These are phyloP conservation scores for Artemisia tridentata DNA, from an alignment of 129 eudicot species.

Conservation along the genomic window DNA sequence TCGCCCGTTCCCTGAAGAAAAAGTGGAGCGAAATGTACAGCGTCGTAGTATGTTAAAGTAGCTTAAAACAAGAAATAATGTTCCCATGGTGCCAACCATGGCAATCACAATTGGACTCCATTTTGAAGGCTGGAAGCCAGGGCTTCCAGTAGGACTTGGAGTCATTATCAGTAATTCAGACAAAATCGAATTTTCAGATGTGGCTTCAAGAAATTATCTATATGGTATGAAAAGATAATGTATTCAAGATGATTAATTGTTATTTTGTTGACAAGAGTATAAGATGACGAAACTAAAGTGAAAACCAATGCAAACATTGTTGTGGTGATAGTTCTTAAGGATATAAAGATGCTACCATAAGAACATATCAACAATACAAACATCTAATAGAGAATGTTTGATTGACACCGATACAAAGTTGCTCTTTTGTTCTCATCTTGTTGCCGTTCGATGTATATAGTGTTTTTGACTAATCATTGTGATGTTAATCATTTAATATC, in stretches of 20 bases:
- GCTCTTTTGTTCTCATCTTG: conserved; percentile 15
- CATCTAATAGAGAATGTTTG: no score
- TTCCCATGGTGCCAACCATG: conserved; percentile 42
- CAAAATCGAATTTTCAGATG: neutral
- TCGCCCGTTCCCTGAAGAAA: conserved; percentile 32
- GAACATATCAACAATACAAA: no score
- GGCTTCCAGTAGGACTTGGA: conserved; percentile 44
- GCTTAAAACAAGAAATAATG: conserved; percentile 44
- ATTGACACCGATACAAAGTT: neutral
- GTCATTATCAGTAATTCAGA: conserved; percentile 25
- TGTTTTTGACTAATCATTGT: neutral
- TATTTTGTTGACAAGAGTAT: conserved; percentile 7
- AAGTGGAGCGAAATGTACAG: conserved; percentile 18
- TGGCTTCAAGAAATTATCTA: conserved; percentile 13
- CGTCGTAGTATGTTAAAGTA: conserved; percentile 48
- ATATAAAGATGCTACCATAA: neutral
- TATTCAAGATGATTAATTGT: conserved; percentile 9
- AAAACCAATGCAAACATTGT: conserved; percentile 25
- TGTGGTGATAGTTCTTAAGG: conserved; percentile 36
- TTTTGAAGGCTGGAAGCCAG: conserved; percentile 22
- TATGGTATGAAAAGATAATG: conserved; percentile 12
- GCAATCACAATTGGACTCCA: conserved; percentile 56
- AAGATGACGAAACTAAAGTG: conserved; percentile 33
- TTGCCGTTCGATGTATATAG: neutral
- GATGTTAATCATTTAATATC: neutral